These are phyloP conservation scores for Melocanna baccifera DNA, from an alignment of 176 grass and related monocot species.

Conservation along the genomic window DNA sequence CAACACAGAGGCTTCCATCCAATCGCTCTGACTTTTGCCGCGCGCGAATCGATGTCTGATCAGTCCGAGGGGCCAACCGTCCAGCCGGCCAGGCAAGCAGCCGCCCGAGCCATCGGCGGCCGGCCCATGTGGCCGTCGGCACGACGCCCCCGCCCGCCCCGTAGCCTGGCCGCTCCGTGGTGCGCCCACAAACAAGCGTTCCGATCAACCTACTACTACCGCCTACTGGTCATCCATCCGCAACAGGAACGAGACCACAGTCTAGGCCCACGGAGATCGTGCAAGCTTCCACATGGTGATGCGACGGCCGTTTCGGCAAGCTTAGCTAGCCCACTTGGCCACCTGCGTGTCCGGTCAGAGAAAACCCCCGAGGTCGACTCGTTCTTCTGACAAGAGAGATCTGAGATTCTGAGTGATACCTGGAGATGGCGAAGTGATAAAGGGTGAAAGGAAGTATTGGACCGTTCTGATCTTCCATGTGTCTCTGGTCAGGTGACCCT, in stretches of 20 bases:
- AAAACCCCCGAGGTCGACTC: not conserved
- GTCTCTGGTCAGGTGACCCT: not conserved
- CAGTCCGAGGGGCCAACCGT: not conserved
- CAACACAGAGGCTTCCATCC: not conserved
- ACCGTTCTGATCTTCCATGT: not conserved
- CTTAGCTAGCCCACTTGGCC: not conserved
- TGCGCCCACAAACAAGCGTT: not conserved
- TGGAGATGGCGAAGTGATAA: not conserved
- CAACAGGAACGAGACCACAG: constrained; percentile 39
- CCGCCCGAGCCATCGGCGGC: not conserved
- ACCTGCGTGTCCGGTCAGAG: not conserved
- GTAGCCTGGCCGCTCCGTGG: not conserved
- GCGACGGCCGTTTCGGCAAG: not conserved
- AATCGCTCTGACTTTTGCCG: not conserved
- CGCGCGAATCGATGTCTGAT: not conserved
- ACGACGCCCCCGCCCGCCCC: not conserved
- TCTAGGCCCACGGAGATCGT: not conserved
- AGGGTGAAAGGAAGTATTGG: constrained; percentile 30
- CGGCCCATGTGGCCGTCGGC: constrained; percentile 23
- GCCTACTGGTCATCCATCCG: not conserved
- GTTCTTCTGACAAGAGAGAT: not conserved
- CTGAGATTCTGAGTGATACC: not conserved
- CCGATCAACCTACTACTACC: not conserved
- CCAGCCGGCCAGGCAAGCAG: not conserved
- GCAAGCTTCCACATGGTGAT: constrained; percentile 3